Conservation (phyloP, 2,329 filamentous ascomycete genomes). For the Aspergillus hiratsukae region DNA sequence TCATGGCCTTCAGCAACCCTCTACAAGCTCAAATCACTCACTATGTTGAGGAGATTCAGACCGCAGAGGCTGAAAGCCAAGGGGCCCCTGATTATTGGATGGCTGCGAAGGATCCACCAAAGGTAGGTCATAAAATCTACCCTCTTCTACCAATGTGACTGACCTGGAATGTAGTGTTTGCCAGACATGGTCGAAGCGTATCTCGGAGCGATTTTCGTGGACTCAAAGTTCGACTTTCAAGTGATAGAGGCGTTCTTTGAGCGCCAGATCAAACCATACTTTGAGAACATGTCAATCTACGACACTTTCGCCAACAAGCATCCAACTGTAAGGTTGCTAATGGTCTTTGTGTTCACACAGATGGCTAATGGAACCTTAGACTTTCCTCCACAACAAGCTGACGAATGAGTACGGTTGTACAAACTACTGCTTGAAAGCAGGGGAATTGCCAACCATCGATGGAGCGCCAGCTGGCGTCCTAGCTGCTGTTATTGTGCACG, state of each 20-base stretch:
- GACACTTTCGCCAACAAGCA: constrained; percentile 84
- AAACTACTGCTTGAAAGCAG: constrained; percentile 48
- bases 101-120: constrained; percentile 38
- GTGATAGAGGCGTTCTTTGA: constrained; percentile 74
- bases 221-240: constrained; percentile 72
- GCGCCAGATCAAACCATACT: constrained; percentile 69
- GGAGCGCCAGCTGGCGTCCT: constrained; percentile 51
- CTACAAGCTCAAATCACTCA: constrained; percentile 44
- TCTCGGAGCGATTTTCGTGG: constrained; percentile 85
- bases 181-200: constrained; percentile 87
- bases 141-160: constrained; percentile 1
- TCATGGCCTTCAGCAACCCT: constrained; percentile 48
- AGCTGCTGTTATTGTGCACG: constrained; percentile 73
- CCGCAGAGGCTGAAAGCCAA: constrained; percentile 26
- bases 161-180: constrained; percentile 49
- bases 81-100: constrained; percentile 42
- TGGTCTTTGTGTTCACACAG: neutral
- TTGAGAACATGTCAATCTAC: constrained; percentile 80
- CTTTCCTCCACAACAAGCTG: constrained; percentile 63
- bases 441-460: constrained; percentile 43
- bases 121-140: constrained; percentile 23
- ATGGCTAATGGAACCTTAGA: constrained; percentile 38
- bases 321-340: constrained; percentile 53
- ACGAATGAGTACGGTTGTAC: constrained; percentile 62
- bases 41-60: constrained; percentile 41